Evolutionary conservation across 208 protist species (phyloP).

Genomic region (Leptomonas pyrrhocoris): DNA sequence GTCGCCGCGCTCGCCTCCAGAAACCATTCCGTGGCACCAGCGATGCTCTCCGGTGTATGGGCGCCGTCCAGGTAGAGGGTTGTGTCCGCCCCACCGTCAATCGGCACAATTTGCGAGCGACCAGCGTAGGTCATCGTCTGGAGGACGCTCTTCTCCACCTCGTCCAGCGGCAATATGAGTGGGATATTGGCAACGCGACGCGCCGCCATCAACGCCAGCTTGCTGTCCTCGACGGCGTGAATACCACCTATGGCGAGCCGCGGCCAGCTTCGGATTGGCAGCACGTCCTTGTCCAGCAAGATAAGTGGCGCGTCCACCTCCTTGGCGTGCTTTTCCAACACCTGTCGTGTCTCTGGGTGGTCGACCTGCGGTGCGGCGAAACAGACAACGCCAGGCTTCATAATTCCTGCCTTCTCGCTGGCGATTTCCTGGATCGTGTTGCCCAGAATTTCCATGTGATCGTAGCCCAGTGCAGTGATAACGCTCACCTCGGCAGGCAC

Average conservation of each 20-base stretch:
- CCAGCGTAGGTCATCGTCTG: constrained; percentile 70
- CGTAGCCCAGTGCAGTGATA: constrained; percentile 92
- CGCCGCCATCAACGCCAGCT: constrained; percentile 79
- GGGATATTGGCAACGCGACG: constrained; percentile 63
- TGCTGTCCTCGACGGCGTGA: constrained; percentile 84
- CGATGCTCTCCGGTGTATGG: constrained; percentile 86
- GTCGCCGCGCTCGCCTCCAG: constrained; percentile 58
- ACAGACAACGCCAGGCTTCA: constrained; percentile 83
- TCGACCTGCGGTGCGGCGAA: constrained; percentile 74
- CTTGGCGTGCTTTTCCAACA: constrained; percentile 59
- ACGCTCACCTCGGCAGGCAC: constrained; percentile 83
- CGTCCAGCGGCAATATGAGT: constrained; percentile 56
- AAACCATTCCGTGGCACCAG: constrained; percentile 74
- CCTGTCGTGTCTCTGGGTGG: constrained; percentile 60
- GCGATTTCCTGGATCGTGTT: constrained; percentile 94
- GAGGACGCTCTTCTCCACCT: constrained; percentile 65
- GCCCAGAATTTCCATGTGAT: constrained; percentile 95
- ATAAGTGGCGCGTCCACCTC: constrained; percentile 54
- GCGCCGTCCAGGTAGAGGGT: constrained; percentile 89
- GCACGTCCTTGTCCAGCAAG: constrained; percentile 56
- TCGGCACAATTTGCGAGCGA: constrained; percentile 70
- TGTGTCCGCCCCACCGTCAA: constrained; percentile 45
- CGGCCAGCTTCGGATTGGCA: constrained; percentile 77
- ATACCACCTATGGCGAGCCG: constrained; percentile 72
- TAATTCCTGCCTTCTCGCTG: constrained; percentile 94